Conservation (phyloP, 129 eudicot genomes). For the Saussurea involucrata region DNA sequence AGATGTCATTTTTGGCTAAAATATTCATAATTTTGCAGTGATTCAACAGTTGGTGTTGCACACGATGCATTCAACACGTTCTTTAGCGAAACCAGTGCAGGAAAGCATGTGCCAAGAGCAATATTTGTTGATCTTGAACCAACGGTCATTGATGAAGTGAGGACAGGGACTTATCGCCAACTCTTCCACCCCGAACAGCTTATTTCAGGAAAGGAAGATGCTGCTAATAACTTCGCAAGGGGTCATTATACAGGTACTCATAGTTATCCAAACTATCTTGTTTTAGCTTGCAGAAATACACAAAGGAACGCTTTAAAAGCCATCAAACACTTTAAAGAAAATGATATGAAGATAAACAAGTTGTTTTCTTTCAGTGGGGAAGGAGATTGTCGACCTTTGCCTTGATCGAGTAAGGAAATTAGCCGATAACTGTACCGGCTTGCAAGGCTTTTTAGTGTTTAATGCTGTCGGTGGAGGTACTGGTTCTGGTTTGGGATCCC, state of each 20-base stretch:
- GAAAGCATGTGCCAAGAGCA: conserved; percentile 95
- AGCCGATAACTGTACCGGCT: conserved; percentile 95
- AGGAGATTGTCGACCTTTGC: conserved; percentile 91
- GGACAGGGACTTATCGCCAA: conserved; percentile 86
- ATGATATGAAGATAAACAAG: background rate
- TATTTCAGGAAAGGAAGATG: conserved; percentile 96
- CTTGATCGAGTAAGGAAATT: conserved; percentile 89
- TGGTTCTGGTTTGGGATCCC: conserved; percentile 95
- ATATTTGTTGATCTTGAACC: conserved; percentile 96
- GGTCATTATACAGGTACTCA: conserved; percentile 86
- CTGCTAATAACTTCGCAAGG: conserved; percentile 95
- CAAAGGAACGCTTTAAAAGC: background rate
- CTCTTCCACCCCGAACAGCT: conserved; percentile 96
- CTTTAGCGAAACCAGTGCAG: conserved; percentile 90
- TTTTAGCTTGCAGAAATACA: background rate
- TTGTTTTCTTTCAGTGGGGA: conserved; percentile 60
- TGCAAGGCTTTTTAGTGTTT: conserved; percentile 94
- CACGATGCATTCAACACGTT: conserved; percentile 96
- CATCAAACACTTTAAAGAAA: background rate
- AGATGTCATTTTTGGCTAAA: conserved; percentile 11
- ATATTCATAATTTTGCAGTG: conserved; percentile 43
- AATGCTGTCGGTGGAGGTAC: conserved; percentile 99
- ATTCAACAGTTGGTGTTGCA: conserved; percentile 65
- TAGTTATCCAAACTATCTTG: background rate
- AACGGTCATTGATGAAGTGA: conserved; percentile 90